Evolutionary conservation across 495 filamentous ascomycete genomes (phyloP).

Genomic region (Penicillium turbatum): DNA sequence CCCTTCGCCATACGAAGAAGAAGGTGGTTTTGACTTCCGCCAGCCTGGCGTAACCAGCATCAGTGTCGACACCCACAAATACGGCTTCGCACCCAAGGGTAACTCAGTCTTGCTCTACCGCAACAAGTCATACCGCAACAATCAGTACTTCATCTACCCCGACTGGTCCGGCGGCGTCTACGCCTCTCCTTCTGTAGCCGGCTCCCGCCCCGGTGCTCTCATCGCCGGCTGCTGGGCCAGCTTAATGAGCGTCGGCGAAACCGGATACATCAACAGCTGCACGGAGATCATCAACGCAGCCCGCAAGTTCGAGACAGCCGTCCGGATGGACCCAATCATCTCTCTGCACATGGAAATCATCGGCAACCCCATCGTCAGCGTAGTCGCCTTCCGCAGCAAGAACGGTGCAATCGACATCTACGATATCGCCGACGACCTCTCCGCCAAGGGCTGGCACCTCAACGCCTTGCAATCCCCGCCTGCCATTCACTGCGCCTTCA

Average conservation of each 20-base stretch:
- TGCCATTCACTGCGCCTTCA: slow-evolving; percentile 96
- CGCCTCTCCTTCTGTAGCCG: slow-evolving; percentile 84
- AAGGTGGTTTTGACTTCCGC: slow-evolving; percentile 86
- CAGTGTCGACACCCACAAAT: slow-evolving; percentile 96
- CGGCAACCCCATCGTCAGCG: slow-evolving; percentile 81
- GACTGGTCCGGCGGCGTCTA: slow-evolving; percentile 97
- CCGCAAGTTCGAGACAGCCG: slow-evolving; percentile 75
- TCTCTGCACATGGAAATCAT: slow-evolving; percentile 70
- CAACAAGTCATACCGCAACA: slow-evolving; percentile 64
- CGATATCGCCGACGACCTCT: slow-evolving; percentile 83
- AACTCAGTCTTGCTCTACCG: slow-evolving; percentile 92
- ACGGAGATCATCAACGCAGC: slow-evolving; percentile 81
- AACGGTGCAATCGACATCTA: slow-evolving; percentile 69
- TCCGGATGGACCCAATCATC: slow-evolving; percentile 61
- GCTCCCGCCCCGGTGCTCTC: slow-evolving; percentile 85
- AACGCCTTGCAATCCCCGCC: slow-evolving; percentile 89
- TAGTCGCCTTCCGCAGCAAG: slow-evolving; percentile 79
- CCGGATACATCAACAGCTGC: slow-evolving; percentile 83
- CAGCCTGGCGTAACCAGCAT: slow-evolving; percentile 92
- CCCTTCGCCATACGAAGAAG: slow-evolving; percentile 54
- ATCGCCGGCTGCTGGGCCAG: slow-evolving; percentile 94
- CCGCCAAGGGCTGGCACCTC: slow-evolving; percentile 83
- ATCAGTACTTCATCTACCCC: slow-evolving; percentile 95
- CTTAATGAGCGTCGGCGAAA: slow-evolving; percentile 81
- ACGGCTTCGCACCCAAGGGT: slow-evolving; percentile 97